A percentile compares a stretch with the other conserved stretches of the same genome.
These are phyloP conservation scores for Cyclanthera cordifolia DNA, from an alignment of 306 rosid genomes.

Conservation along the genomic window DNA sequence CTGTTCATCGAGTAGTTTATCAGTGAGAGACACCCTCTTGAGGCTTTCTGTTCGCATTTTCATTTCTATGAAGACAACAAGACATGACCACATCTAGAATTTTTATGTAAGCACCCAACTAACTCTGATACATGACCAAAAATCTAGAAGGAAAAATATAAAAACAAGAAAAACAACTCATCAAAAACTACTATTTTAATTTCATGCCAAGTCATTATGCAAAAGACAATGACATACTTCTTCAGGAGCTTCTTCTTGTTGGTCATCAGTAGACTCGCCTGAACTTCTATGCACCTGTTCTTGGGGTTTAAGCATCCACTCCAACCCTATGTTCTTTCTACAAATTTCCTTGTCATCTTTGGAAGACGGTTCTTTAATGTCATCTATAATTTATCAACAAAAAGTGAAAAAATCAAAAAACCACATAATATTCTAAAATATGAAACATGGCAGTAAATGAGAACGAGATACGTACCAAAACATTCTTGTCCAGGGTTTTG, in stretches of 20 bases:
- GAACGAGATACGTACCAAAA: conserved; percentile 12
- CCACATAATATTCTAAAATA: background rate
- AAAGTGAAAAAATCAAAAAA: background rate
- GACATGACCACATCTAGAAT: too few relatives aligned
- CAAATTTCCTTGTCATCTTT: conserved; percentile 38
- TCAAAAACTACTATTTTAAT: background rate
- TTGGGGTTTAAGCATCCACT: conserved; percentile 88
- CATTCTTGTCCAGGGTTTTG: conserved; percentile 11
- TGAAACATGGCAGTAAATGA: background rate
- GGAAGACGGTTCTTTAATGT: conserved; percentile 13
- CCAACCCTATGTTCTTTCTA: conserved; percentile 76
- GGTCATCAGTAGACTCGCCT: conserved; percentile 23
- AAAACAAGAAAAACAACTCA: too few relatives aligned
- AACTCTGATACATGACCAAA: too few relatives aligned
- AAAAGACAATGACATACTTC: conserved; percentile 37
- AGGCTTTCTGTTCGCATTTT: too few relatives aligned
- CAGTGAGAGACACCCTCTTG: too few relatives aligned
- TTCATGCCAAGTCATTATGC: background rate
- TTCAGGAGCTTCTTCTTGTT: conserved; percentile 29
- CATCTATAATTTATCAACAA: conserved; percentile 16
- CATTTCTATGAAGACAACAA: too few relatives aligned
- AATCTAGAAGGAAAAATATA: too few relatives aligned
- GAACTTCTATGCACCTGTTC: conserved; percentile 28
- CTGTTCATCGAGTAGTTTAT: too few relatives aligned
- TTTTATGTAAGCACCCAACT: too few relatives aligned